These are phyloP conservation scores for Fomitopsis palustris DNA, from an alignment of 1,284 basidiomycete species.

Conservation along the genomic window DNA sequence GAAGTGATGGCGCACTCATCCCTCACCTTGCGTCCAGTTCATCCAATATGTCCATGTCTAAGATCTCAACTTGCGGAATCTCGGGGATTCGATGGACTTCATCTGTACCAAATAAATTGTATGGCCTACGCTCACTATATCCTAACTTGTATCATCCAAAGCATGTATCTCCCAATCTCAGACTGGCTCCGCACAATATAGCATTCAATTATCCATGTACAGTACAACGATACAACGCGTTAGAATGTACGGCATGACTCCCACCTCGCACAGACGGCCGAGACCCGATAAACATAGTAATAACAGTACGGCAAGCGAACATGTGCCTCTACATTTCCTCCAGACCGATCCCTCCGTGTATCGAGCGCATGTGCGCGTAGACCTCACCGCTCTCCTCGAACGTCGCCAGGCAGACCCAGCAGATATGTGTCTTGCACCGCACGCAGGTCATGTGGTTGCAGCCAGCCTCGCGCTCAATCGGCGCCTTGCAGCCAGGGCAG, in stretches of 20 bases:
- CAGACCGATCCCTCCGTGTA: constrained; percentile 45
- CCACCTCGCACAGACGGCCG: neutral
- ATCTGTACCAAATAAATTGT: neutral
- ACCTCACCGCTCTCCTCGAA: constrained; percentile 57
- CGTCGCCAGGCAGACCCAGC: constrained; percentile 70
- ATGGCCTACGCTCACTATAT: neutral
- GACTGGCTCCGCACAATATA: neutral
- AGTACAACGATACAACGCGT: neutral
- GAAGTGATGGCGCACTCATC: neutral
- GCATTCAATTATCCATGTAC: neutral
- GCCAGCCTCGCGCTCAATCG: constrained; percentile 66
- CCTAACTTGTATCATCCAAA: neutral
- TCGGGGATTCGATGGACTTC: neutral
- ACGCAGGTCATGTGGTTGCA: constrained; percentile 77
- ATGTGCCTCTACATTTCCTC: neutral
- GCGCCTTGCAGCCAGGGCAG: constrained; percentile 63
- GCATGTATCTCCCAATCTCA: neutral
- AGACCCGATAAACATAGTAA: neutral
- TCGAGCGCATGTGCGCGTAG: constrained; percentile 54
- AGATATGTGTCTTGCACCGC: constrained; percentile 68
- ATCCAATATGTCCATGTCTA: constrained; percentile 17
- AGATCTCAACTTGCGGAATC: neutral
- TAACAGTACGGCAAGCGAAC: neutral
- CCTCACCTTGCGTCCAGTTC: constrained; percentile 6
- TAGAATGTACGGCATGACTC: neutral